Base-by-base conservation (phyloP, 768 basidiomycete genomes). In the Termitomyces sp. region DNA sequence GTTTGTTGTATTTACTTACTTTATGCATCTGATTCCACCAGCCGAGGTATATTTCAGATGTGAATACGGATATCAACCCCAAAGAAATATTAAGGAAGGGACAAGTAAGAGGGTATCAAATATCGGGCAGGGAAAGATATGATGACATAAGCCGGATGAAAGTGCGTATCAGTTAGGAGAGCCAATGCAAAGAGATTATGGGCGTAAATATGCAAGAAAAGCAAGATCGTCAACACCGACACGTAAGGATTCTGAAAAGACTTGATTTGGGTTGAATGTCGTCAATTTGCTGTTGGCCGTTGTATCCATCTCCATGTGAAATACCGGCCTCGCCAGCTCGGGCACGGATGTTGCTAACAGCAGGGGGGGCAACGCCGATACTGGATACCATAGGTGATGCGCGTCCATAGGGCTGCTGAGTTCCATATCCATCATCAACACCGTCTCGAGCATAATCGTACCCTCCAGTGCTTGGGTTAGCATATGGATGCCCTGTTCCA, bases 301-400 rank as follows among this genome's bases (percentile, higher is more conserved):
- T 70, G 59, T 76, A 87, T 62, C 76, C 83, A 55, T 74, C 85
- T 61, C 76, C 82, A 65, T 83, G 82, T 53, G 85, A 80, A 59
- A 81, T 78, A 44, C 89, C 88, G 20, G 82, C 75, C 69, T 88
- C 86, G 36, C 86, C 89, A 53, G 76, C 88, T 64, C 78, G 76
- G 56, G 87, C 89, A 52, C 88, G 84, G 57, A 88, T 81, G 63
- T 83, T 81, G 71, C 84, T 90, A 60, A 91, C 71, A 32, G 88
- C 88, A 27, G 87, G 88, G 54, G 86, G 86, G 31, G 80, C 87
- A 39, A 84, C 85, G 42, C 80, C 82, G 46, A 83, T 78, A 52
- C 77, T 84, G 27, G 88, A 81, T 55, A 90, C 81, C 90, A 93
- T 93, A 18, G 90, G 90, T 41, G 90, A 92, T 29, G 83, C 80